Base-by-base conservation (phyloP, 2,329 filamentous ascomycete species). In the Fusarium secorum region DNA sequence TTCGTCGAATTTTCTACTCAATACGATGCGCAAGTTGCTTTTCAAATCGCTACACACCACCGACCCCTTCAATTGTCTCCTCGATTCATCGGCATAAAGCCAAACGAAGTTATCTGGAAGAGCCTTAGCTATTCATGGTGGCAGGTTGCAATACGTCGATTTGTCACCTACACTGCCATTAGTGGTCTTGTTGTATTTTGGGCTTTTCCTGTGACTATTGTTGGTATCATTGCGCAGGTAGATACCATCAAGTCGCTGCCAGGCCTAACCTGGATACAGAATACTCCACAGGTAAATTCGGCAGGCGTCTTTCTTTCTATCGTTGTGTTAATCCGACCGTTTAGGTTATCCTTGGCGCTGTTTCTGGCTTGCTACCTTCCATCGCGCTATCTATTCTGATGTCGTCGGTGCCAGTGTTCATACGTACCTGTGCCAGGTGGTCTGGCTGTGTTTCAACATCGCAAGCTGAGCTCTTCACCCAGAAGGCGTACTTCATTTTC, bases 401-500 rank as follows among this genome's bases (percentile, higher is more conserved):
- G 89, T 90, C 93, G 3, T 84, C 95, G 44, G 87, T 98, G 3
- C 95, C 93, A 88, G 75, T 81, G 9, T 76, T 82, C 59, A 94
- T 65, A 91, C 92, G 56, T 77, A 82, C 35, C 0, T 92, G 93
- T 79, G 95, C 95, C 68, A 95, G 90, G 79, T 80, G 93, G 38
- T 87, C 93, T 39, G 96, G 96, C 63, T 91, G 91, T 70, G 93
- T 94, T 13, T 95, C 93, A 3, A 81, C 89, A 22, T 92, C 94
- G 3, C 88, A 91, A 14, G 90, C 96, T n/a, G 96, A 99, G 81
- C 85, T 98, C 17, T 94, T 93, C 68, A 94, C 93, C 0, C 94
- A 98, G 79, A 97, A 96, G 78, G 92, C 90, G 75, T 98, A 97
- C 85, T 98, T 97, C 76, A 88, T 87, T 66, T 97, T 97, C 84